These are phyloP conservation scores for Thraustochytrium striatum DNA, from an alignment of 352 stramenopile genomes.

Conservation along the genomic window DNA sequence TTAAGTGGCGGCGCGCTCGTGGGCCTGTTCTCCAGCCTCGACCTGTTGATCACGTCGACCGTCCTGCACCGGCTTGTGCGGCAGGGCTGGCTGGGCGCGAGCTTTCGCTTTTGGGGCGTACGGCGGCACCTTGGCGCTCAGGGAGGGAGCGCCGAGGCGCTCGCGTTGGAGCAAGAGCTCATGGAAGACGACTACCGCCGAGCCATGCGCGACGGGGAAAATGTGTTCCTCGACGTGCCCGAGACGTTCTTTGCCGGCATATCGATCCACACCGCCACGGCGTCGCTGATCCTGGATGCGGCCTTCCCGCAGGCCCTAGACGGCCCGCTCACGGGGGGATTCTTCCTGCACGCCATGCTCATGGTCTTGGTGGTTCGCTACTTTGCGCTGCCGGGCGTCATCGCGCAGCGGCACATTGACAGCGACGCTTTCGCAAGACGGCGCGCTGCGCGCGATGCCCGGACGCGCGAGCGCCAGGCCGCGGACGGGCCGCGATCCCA, in stretches of 20 bases:
- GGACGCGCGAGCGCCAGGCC: too few species aligned
- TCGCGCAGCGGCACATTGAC: conserved; percentile 36
- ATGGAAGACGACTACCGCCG: not conserved
- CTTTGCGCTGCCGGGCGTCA: conserved; percentile 1
- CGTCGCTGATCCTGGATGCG: conserved; percentile 11
- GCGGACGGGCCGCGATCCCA: too few species aligned
- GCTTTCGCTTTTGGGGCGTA: conserved; percentile 37
- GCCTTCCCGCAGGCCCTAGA: conserved; percentile 2
- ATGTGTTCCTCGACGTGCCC: not conserved
- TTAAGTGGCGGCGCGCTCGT: not conserved
- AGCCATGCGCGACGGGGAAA: not conserved
- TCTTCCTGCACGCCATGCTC: conserved; percentile 25
- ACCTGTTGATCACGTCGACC: conserved; percentile 33
- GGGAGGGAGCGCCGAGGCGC: not conserved
- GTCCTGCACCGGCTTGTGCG: conserved; percentile 25
- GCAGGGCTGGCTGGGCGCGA: not conserved
- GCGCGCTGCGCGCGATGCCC: too few species aligned
- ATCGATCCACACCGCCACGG: conserved; percentile 20
- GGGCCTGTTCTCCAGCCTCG: conserved; percentile 26
- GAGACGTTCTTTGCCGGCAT: conserved; percentile 16
- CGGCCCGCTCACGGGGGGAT: not conserved
- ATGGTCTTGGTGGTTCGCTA: conserved; percentile 4
- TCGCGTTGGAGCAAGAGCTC: not conserved
- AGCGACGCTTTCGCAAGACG: too few species aligned
- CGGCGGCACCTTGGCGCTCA: not conserved